Conservation (phyloP, 2,329 filamentous ascomycete genomes). For the Davidsoniella neocaledoniae region DNA sequence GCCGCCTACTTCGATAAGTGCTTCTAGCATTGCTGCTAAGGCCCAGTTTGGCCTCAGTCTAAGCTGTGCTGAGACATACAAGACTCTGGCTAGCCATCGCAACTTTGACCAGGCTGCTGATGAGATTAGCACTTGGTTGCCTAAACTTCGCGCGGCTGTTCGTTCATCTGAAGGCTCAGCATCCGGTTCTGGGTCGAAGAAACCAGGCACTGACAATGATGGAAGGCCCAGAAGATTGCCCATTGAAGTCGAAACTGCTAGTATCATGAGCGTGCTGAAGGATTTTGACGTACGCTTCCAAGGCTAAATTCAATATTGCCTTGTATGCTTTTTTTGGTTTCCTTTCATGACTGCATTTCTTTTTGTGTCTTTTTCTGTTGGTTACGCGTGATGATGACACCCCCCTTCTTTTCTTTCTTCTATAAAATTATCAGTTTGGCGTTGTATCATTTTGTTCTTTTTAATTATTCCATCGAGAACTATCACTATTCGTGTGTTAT, state of each 20-base stretch:
- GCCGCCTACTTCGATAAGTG: not conserved
- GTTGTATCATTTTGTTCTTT: not conserved
- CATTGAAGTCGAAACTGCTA: constrained; percentile 66
- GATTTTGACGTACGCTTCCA: constrained; percentile 63
- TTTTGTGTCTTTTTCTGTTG: too few species aligned
- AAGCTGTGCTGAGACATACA: constrained; percentile 62
- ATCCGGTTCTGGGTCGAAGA: constrained; percentile 19
- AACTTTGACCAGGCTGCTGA: constrained; percentile 59
- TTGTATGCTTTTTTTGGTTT: not conserved
- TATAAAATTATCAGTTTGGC: not conserved
- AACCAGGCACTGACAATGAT: not conserved
- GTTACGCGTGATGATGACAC: not conserved
- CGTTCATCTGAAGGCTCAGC: constrained; percentile 15
- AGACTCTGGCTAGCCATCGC: constrained; percentile 59
- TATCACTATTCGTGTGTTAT: too few species aligned
- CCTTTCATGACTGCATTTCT: too few species aligned
- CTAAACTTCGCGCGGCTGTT: constrained; percentile 46
- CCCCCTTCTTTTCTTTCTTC: not conserved
- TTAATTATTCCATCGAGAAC: too few species aligned
- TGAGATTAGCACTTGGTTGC: constrained; percentile 60
- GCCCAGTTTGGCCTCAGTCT: constrained; percentile 36
- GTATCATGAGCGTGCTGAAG: constrained; percentile 72
- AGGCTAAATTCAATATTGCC: constrained; percentile 1
- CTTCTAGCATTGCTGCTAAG: constrained; percentile 15
- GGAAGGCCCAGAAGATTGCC: constrained; percentile 29